These are phyloP conservation scores for Ogataea methanolica DNA, from an alignment of 805 yeast genomes.

Conservation along the genomic window DNA sequence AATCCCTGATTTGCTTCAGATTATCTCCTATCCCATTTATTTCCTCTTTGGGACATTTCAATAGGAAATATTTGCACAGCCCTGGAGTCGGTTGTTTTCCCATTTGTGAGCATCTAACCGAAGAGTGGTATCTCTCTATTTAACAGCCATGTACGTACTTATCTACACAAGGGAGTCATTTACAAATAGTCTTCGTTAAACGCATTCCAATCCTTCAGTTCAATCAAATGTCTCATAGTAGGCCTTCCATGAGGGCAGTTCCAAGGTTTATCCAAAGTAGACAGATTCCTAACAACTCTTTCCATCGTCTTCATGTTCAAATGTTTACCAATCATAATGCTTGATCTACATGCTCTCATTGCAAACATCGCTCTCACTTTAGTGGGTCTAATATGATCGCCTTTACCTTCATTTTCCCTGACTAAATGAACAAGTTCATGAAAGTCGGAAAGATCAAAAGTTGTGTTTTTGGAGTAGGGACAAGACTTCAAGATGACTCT, in stretches of 20 bases:
- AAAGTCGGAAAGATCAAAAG: slow-evolving; percentile 66
- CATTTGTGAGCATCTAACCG: too few species aligned
- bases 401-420: slow-evolving; percentile 46
- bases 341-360: slow-evolving; percentile 89
- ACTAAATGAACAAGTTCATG: slow-evolving; percentile 70
- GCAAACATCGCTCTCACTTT: slow-evolving; percentile 85
- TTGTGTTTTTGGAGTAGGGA: slow-evolving; percentile 68
- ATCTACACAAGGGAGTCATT: background rate
- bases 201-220: slow-evolving; percentile 42
- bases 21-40: slow-evolving; percentile 4
- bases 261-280: slow-evolving; percentile 88
- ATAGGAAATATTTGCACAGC: slow-evolving; percentile 11
- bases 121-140: too few species aligned
- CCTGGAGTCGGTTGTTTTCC: background rate
- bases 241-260: slow-evolving; percentile 97
- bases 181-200: slow-evolving; percentile 40
- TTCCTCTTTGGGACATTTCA: slow-evolving; percentile 28
- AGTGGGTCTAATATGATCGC: slow-evolving; percentile 50
- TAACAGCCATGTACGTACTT: too few species aligned
- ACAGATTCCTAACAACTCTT: slow-evolving; percentile 60
- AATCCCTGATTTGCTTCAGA: background rate
- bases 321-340: slow-evolving; percentile 89
- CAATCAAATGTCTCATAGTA: slow-evolving; percentile 85
- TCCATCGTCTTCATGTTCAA: slow-evolving; percentile 59
- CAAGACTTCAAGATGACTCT: slow-evolving; percentile 53